Conservation (phyloP, 495 filamentous ascomycete species). For the Trichoderma asperelloides region DNA sequence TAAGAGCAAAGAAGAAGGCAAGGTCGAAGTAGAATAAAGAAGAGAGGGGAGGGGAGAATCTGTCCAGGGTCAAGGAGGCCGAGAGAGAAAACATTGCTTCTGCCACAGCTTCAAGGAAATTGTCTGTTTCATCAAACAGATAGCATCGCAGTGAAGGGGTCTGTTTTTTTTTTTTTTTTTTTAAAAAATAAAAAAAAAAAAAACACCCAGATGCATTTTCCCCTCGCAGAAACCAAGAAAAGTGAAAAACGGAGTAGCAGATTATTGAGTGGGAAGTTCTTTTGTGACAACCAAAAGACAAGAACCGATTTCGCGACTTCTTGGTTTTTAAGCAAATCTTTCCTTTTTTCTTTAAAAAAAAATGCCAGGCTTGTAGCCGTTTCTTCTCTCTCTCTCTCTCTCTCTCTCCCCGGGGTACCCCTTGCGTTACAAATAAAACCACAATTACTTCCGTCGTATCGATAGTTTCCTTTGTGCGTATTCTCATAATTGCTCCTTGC, state of each 20-base stretch:
- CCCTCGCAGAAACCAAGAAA: neutral
- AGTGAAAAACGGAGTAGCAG: neutral
- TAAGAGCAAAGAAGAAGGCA: neutral
- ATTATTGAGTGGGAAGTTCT: neutral
- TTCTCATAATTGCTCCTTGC: conserved; percentile 2
- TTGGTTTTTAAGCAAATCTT: neutral
- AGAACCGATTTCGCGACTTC: neutral
- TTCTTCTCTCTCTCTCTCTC: neutral
- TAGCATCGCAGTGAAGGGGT: neutral
- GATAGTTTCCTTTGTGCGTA: neutral
- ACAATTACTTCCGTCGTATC: conserved; percentile 2
- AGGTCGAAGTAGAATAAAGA: neutral
- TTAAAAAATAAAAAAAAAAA: neutral
- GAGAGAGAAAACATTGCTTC: too few relatives aligned
- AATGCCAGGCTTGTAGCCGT: neutral
- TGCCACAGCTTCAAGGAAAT: too few relatives aligned
- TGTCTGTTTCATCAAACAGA: too few relatives aligned
- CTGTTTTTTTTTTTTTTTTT: too few relatives aligned
- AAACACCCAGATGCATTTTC: neutral
- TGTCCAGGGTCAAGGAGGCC: too few relatives aligned
- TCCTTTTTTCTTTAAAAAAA: too few relatives aligned
- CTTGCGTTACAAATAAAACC: neutral
- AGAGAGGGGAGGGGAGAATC: neutral
- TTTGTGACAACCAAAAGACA: neutral
- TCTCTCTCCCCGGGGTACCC: neutral